Base-by-base conservation (phyloP, 2,329 filamentous ascomycete genomes). In the Botrytis byssoidea region DNA sequence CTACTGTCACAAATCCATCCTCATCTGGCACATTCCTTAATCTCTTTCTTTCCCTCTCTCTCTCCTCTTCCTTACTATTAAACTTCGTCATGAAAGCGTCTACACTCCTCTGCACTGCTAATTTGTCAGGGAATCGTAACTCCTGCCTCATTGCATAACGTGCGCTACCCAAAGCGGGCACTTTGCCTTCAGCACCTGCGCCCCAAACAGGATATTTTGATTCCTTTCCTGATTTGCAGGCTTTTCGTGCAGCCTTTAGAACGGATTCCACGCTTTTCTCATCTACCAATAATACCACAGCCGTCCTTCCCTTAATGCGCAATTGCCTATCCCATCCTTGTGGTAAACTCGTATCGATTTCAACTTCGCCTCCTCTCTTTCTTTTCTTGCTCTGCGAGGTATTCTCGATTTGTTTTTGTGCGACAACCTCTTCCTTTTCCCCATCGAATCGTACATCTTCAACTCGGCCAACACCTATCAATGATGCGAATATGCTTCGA, bases 1-100 rank as follows among this genome's bases (percentile, higher is more conserved):
- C 92, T 37, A 99, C 96, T 5, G 95, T 98, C 67, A 98, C 88
- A 81, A 99, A 99, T 2, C 96, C 96, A 82, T 99, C 96, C 80
- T 94, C 95, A 82, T 99, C 96, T 0, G 95, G 94, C 79, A 94
- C 91, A 77, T 92, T 91, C 75, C 93, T 90, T 75, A 91, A 85
- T 72, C 88, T 85, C 83, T 89, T 90, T 81, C 84, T 92, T 80
- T 85, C 87, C 83, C 85, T 90, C 77, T 80, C 87, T 78, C 85
- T 91, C 83, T 86, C 91, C 83, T 82, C 89, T 86, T 88, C 92
- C 84, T 86, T 93, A 84, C 80, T 88, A 84, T 86, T 92, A 84
- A 94, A 98, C n/a, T 90, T 86, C 35, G 88, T 88, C 87, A 98
- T 97, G 85, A 94, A 98, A 51, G 91, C 89, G 80, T 98, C 94